These are phyloP conservation scores for Protomyces lactucae-debilis DNA, from an alignment of 1,139 yeast genomes.

Conservation along the genomic window DNA sequence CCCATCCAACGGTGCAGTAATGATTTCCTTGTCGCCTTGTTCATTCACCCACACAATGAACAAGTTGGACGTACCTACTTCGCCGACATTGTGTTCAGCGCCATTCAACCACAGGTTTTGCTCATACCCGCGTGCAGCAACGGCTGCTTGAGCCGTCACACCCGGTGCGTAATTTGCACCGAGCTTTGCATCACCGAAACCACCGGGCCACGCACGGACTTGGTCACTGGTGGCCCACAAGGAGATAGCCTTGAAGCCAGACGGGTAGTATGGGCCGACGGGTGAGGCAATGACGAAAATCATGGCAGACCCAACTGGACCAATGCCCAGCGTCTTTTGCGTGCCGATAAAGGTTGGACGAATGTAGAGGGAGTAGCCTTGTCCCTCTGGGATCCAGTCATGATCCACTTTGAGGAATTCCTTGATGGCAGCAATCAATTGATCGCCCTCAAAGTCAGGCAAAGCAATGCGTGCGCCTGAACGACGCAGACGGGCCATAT, in stretches of 20 bases:
- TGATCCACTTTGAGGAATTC: slow-evolving; percentile 69
- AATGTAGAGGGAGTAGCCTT: slow-evolving; percentile 84
- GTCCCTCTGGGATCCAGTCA: slow-evolving; percentile 71
- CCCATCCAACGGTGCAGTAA: slow-evolving; percentile 94
- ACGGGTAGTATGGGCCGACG: slow-evolving; percentile 84
- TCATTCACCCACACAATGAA: slow-evolving; percentile 73
- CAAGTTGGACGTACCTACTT: slow-evolving; percentile 96
- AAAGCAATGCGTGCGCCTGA: slow-evolving; percentile 82
- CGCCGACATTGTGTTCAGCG: slow-evolving; percentile 81
- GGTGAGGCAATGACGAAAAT: slow-evolving; percentile 86
- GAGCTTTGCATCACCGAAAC: slow-evolving; percentile 88
- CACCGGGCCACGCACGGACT: slow-evolving; percentile 99
- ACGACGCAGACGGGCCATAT: slow-evolving; percentile 84
- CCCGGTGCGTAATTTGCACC: slow-evolving; percentile 99
- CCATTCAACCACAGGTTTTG: slow-evolving; percentile 97
- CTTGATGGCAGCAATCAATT: slow-evolving; percentile 66
- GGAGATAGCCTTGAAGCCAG: slow-evolving; percentile 90
- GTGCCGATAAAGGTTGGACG: slow-evolving; percentile 96
- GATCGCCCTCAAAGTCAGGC: slow-evolving; percentile 76
- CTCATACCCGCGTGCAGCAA: slow-evolving; percentile 83
- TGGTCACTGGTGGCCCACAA: slow-evolving; percentile 93
- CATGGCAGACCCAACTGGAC: slow-evolving; percentile 71
- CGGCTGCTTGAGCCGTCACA: slow-evolving; percentile 78
- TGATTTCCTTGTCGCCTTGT: slow-evolving; percentile 83
- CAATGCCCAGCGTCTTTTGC: slow-evolving; percentile 76